Base-by-base conservation (phyloP, 2,329 filamentous ascomycete genomes). In the Hirsutella minnesotensis region DNA sequence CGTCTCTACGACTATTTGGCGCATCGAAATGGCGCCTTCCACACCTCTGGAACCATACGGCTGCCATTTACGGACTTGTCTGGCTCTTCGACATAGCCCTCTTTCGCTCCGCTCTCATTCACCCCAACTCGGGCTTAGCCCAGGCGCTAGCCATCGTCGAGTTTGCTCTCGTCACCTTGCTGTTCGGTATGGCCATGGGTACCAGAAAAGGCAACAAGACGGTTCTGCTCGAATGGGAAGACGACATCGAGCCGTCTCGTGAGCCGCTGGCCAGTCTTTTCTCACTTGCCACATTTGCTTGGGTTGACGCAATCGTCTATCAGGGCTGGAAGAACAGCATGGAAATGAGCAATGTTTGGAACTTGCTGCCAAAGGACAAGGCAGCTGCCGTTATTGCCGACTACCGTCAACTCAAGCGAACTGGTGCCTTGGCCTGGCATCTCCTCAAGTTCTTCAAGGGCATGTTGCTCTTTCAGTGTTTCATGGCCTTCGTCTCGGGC, bases 161-260 rank as follows among this genome's bases (percentile, higher is more conserved):
- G 53, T 96, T 96, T 56, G 67, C 69, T 2, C 67, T 96, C 46
- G 78, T 76, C 5, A 81, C 83, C 1, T 58, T 94, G 12, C 73
- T 98, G 12, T 80, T 88, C 42, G 60, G 76, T 38, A 81, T 95
- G 57, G 79, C 86, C 36, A 63, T 94, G 44, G 84, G 81, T 41
- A 94, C 87, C 47, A 80, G 92, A 49, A 92, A 88, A 65, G 92
- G 92, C 37, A 96, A 96, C 62, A 92, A 87, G 62, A 79, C 83
- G 3, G 85, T 98, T 12, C 64, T 89, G 38, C 61, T 96, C 55
- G 87, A 95, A 61, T 89, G 89, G 69, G 89, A 95, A 61, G 86
- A 85, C 47, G 83, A 83, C 27, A 77, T 98, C 41, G 79, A 90
- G 55, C 92, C 92, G 18, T 90, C 89, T 3, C 79, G 76, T 48